These are phyloP conservation scores for Boletus pseudo-olivaceus DNA, from an alignment of 768 basidiomycete genomes.

Conservation along the genomic window DNA sequence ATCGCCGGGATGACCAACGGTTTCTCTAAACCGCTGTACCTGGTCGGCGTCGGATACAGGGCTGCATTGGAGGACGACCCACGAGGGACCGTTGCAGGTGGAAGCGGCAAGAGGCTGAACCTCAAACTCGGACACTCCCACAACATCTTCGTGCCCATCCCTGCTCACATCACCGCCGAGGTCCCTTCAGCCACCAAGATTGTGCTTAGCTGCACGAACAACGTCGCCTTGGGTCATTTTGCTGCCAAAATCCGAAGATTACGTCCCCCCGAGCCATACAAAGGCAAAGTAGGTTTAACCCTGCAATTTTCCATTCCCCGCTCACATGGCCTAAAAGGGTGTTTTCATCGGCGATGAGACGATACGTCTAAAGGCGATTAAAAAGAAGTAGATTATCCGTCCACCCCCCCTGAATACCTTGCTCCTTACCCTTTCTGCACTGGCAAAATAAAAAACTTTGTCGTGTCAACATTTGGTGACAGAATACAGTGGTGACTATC, in stretches of 20 bases:
- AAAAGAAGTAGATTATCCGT: constrained; percentile 76
- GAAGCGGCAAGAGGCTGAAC: constrained; percentile 66
- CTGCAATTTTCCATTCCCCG: not conserved
- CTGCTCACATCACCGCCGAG: constrained; percentile 73
- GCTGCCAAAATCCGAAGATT: constrained; percentile 80
- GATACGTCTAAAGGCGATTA: constrained; percentile 86
- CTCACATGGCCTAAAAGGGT: constrained; percentile 49
- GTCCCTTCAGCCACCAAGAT: constrained; percentile 85
- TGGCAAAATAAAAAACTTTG: not conserved
- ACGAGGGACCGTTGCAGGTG: constrained; percentile 51
- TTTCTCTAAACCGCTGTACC: constrained; percentile 75
- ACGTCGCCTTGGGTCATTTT: constrained; percentile 83
- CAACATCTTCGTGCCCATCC: constrained; percentile 78
- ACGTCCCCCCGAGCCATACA: constrained; percentile 94
- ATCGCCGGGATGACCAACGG: constrained; percentile 87
- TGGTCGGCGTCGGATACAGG: constrained; percentile 95
- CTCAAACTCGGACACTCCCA: constrained; percentile 95
- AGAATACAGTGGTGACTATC: not conserved
- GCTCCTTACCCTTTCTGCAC: not conserved
- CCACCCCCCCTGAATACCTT: constrained; percentile 5
- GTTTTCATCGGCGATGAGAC: constrained; percentile 93
- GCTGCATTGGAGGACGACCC: constrained; percentile 83
- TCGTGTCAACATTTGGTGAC: not conserved
- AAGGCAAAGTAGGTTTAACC: constrained; percentile 77
- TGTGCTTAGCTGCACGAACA: constrained; percentile 77